Conservation (phyloP, 73 alveolate genomes). For the Uronychia setigera region DNA sequence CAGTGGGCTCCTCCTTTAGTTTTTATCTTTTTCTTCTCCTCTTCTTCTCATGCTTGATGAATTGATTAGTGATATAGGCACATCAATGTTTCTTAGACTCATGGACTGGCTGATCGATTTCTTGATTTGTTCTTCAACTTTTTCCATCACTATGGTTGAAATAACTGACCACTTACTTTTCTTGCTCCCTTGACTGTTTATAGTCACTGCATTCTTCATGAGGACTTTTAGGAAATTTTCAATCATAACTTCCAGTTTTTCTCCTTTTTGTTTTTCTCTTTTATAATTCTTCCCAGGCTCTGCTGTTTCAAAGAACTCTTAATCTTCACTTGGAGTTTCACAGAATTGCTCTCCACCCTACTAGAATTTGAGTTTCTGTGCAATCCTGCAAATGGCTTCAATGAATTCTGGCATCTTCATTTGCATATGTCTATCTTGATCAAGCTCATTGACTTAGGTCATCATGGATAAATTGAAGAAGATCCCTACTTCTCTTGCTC, state of each 20-base stretch:
- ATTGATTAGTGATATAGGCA: no score
- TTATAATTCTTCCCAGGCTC: background rate
- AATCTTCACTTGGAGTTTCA: no score
- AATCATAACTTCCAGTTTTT: background rate
- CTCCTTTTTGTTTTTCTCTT: background rate
- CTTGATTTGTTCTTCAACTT: no score
- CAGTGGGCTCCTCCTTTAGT: no score
- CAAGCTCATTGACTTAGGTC: slow-evolving; percentile 85
- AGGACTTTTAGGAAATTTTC: background rate
- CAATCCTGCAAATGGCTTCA: slow-evolving; percentile 82
- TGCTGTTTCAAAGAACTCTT: background rate
- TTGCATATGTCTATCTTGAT: slow-evolving; percentile 63
- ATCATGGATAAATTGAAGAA: slow-evolving; percentile 68
- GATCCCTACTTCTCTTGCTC: slow-evolving; percentile 73
- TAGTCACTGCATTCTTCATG: no score
- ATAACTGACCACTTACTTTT: no score
- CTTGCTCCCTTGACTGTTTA: no score
- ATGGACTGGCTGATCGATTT: no score
- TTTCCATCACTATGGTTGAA: no score
- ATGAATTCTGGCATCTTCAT: slow-evolving; percentile 76
- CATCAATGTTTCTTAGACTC: no score
- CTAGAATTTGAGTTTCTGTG: slow-evolving; percentile 43
- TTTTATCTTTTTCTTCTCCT: no score
- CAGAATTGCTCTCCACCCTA: background rate
- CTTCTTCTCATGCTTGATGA: no score